Base-by-base conservation (phyloP, 306 rosid species). In the Cucumis cinereus region DNA sequence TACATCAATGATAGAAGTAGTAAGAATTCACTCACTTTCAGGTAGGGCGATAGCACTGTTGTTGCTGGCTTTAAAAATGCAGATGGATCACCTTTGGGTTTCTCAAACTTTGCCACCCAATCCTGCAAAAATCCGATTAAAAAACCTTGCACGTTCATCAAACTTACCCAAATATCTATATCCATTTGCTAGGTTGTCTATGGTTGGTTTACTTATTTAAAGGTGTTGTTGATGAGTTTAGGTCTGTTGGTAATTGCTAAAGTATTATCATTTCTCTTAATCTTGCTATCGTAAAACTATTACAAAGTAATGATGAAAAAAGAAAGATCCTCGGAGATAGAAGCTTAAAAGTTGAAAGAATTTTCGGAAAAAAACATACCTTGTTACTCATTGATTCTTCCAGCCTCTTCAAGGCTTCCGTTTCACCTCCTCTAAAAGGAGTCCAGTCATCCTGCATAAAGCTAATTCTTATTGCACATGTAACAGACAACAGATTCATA, bases 401-500 rank as follows among this genome's bases (percentile, higher is more conserved):
- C 78, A 93, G 82, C 83, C 92, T 89, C 88, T 80, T 86, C 83
- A 93, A 81, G 26, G 94, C 97, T 88, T 91, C 96, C 19, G 97
- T 87, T 79, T 93, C 98, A 80, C 98, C 98, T 4, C 98, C 98
- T 88, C 75, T 90, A 62, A 93, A 91, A 81, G 96, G 98, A 82
- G 90, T 81, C 69, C 80, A 82, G 36, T 84, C 90, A 57, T 83
- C 91, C 98, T 93, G 94, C 84, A 85, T 20, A n/a, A 4, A 80
- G 73, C 62, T 68, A 66, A 56, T 74, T 83, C 49, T 69, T 77
- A 66, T 59, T 49, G 33, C 71, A 75, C 53, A 79, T 43, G 56
- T 59, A 28, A 8, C 10, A 19, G 77, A 81, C 52, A 22, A 43
- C 7, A 20, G 43, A 30, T 33, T 59, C 73, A 61, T 74, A 47